A percentile compares a stretch with the other conserved stretches of the same genome.
Conservation (phyloP, 257 asterid species). For the Penstemon eatonii region DNA sequence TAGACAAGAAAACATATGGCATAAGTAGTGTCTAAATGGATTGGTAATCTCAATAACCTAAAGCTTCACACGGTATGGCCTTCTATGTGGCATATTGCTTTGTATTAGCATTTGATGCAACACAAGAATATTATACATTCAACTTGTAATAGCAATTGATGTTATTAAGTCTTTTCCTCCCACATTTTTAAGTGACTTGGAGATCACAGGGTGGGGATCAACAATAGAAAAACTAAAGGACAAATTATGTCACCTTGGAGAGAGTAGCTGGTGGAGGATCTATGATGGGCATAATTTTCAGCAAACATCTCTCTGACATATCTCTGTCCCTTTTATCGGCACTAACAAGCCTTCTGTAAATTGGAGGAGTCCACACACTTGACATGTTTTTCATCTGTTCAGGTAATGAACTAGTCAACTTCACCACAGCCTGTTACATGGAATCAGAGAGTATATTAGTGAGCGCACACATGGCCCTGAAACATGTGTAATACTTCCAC, state of each 20-base stretch:
- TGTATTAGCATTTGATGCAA: conserved; percentile 22
- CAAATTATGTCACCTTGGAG: conserved; percentile 53
- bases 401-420: conserved; percentile 51
- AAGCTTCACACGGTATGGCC: conserved; percentile 5
- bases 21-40: neutral
- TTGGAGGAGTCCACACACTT: conserved; percentile 68
- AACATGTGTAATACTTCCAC: conserved; percentile 11
- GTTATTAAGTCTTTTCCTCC: neutral
- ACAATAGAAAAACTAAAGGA: conserved; percentile 1
- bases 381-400: conserved; percentile 62
- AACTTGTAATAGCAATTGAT: neutral
- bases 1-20: neutral
- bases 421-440: conserved; percentile 64
- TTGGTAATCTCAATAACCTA: conserved; percentile 10
- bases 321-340: conserved; percentile 75
- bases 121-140: conserved; percentile 13
- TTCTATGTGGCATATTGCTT: neutral
- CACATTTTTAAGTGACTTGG: neutral
- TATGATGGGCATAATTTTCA: conserved; percentile 53
- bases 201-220: neutral
- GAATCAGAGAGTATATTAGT: conserved; percentile 14
- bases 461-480: conserved; percentile 19
- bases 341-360: conserved; percentile 81
- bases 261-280: conserved; percentile 60
- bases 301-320: conserved; percentile 76